Base-by-base conservation (phyloP, 495 filamentous ascomycete species). In the Cairneyella variabilis region DNA sequence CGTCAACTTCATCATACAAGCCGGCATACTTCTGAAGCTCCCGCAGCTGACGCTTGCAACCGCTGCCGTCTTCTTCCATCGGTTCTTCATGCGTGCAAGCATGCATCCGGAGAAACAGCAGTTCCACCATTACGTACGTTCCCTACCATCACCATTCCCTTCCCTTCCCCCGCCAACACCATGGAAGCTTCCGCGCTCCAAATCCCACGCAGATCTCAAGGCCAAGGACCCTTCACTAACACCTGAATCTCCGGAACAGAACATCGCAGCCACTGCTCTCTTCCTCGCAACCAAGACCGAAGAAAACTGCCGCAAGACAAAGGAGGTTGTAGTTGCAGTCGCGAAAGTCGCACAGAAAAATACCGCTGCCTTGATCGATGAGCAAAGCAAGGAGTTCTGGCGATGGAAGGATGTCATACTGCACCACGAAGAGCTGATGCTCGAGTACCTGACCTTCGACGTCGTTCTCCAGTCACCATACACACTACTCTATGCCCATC, bases 231-330 rank as follows among this genome's bases (percentile, higher is more conserved):
- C 39, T 14, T 49, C 36, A 25, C 53, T 54, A 36, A 55, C 37
- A 14, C 51, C 22, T 48, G 17, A 28, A 38, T 44, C 39, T 44
- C 22, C 34, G 41, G 48, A 54, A 53, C 59, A 84, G 81, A 83
- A 82, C 61, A 87, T 93, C 40, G 93, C 89, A 2, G 93, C 91
- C 0, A 95, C 91, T 0, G 76, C 90, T 3, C 77, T 98, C 6
- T 97, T 96, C 62, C 80, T 98, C 7, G 92, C 93, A 8, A 95
- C 91, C 59, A 98, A 98, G 69, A 91, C 95, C 5, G 93, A 97
- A 59, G 93, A 98, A 65, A 92, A 91, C 64, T 89, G 88, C 63
- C 87, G 91, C 23, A 95, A 93, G 61, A 95, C 95, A 61, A 91
- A 87, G 60, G 90, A 97, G 55, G 73, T 98, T 27, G 88, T 98